Evolutionary conservation across 2,329 filamentous ascomycete genomes (phyloP), one percentile per base, ranked within the genome.

Genomic region (Scedosporium boydii): DNA sequence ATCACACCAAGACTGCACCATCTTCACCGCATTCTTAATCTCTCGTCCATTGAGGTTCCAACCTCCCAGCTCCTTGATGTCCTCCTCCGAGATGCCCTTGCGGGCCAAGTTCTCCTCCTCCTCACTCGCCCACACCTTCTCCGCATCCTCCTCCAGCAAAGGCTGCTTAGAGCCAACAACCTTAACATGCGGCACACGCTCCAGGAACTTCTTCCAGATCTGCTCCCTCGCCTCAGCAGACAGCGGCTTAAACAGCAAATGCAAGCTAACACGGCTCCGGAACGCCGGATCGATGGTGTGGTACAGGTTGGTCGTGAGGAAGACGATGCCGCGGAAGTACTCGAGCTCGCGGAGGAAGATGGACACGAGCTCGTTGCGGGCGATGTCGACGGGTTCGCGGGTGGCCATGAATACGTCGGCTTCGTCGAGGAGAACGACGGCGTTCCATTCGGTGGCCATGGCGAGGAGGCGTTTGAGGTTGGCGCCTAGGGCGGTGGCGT

Each of bases 11-110:
- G 69, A 74, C 59, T 70, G 70, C 1, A 74, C 75, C 77, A 79
- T 78, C 70, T 79, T 76, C 66, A 96, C 87, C 7, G 74, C 76
- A 62, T 74, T 78, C 68, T 80, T 80, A 66, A 79, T 81, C 71
- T 78, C 74, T 23, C 76, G 70, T 4, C 76, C 78, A 57, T 80
- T 81, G 62, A 78, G 71, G 63, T 72, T 69, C 76, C 73, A 78
- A 23, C 72, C 68, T 2, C 71, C 70, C 10, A 81, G 69, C 65
- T 77, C 70, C 29, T 68, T 66, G 3, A 80, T 63, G 41, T 79
- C 74, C 7, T 70, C 71, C 1, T 77, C 74, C 3, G 57, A 60
- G 14, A 73, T 21, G 2, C 48, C 53, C 14, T 64, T 61, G 23
- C 23, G 3, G 27, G 44, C 59, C 23, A 18, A 5, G 21, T 46